Evolutionary conservation across 441 rosid species (phyloP).

Genomic region (Eugenia klotzschiana): DNA sequence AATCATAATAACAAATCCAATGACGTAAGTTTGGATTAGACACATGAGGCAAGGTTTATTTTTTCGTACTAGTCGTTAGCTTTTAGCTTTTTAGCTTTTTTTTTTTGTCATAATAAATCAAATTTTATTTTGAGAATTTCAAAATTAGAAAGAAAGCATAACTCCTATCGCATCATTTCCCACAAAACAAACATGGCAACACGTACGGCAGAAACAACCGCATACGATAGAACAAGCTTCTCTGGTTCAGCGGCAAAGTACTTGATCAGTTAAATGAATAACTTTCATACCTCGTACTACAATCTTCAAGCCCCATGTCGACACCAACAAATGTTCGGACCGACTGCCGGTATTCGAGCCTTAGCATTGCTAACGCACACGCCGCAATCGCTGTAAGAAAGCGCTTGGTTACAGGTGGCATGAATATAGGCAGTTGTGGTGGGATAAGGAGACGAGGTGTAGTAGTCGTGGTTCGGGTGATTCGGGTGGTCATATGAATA

Average conservation of each 20-base stretch:
- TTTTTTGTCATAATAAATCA: background rate
- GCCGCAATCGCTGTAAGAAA: background rate
- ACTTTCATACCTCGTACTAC: background rate
- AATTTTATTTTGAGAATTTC: background rate
- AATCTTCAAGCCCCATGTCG: background rate
- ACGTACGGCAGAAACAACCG: background rate
- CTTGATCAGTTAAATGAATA: background rate
- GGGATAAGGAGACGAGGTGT: background rate
- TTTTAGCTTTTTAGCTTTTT: background rate
- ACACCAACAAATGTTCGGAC: background rate
- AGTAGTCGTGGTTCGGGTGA: background rate
- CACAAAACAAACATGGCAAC: background rate
- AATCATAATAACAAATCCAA: background rate
- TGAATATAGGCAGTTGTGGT: background rate
- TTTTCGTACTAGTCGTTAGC: background rate
- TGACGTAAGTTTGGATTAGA: background rate
- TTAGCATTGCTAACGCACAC: background rate
- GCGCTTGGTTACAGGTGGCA: background rate
- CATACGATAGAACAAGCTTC: background rate
- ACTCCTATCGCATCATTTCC: background rate
- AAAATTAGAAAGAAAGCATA: background rate
- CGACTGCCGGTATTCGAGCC: background rate
- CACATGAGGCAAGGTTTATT: rapidly evolving
- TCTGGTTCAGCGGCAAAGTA: background rate
- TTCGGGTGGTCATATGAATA: too few species aligned